Conservation (phyloP, 208 protist species). For the Phytomonas serpens region DNA sequence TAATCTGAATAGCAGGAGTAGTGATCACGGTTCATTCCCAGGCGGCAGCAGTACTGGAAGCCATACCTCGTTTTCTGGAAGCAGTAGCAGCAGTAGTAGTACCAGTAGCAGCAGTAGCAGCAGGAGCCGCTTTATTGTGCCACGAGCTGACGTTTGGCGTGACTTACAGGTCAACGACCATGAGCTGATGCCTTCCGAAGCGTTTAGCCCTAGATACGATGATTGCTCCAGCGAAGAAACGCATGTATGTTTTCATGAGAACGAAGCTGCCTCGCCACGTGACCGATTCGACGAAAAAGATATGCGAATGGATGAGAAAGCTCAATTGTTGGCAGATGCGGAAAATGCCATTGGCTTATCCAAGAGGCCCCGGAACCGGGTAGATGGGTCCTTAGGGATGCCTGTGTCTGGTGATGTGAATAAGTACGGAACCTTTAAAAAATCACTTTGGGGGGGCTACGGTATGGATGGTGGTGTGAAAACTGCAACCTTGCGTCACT, state of each 20-base stretch:
- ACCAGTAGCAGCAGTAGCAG: constrained; percentile 22
- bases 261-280: constrained; percentile 7
- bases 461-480: background rate
- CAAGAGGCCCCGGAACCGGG: background rate
- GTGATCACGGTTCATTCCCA: constrained; percentile 9
- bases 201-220: background rate
- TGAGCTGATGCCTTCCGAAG: background rate
- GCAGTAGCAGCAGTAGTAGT: constrained; percentile 19
- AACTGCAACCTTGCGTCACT: background rate
- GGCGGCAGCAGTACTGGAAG: constrained; percentile 12
- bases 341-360: background rate
- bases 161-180: constrained; percentile 27
- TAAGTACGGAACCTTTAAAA: constrained; percentile 45
- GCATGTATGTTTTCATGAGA: background rate
- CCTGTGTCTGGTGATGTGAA: constrained; percentile 15
- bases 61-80: constrained; percentile 18
- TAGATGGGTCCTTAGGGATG: background rate
- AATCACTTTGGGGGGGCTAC: background rate
- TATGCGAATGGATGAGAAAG: background rate
- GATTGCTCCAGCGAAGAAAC: constrained; percentile 6
- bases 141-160: constrained; percentile 62
- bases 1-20: background rate
- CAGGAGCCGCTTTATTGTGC: constrained; percentile 57
- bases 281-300: background rate
- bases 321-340: constrained; percentile 12